A percentile compares a stretch with the other conserved stretches of the same genome.
These are phyloP conservation scores for Trichoderma semiorbis DNA, from an alignment of 2,329 filamentous ascomycete species.

Conservation along the genomic window DNA sequence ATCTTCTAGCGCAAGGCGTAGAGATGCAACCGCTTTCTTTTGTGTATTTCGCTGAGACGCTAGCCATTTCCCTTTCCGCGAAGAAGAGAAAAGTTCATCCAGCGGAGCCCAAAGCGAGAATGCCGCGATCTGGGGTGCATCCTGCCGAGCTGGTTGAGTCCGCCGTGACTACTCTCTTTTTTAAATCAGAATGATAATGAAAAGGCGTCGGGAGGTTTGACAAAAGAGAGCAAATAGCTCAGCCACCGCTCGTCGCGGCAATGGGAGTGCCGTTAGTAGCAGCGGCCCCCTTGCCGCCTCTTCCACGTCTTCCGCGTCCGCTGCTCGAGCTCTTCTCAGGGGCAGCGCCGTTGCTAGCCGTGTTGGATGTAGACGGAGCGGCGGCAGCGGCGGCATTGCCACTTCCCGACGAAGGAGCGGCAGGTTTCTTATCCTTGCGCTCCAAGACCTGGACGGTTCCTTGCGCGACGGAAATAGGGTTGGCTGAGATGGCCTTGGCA, in stretches of 20 bases:
- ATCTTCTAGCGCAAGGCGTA: neutral
- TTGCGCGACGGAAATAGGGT: constrained; percentile 77
- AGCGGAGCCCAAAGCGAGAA: neutral
- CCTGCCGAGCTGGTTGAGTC: neutral
- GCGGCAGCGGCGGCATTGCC: constrained; percentile 20
- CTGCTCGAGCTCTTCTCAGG: constrained; percentile 30
- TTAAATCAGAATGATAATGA: neutral
- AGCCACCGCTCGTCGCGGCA: constrained; percentile 18
- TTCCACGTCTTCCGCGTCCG: constrained; percentile 32
- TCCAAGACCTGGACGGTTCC: constrained; percentile 85
- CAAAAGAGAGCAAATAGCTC: neutral
- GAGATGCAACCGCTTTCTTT: neutral
- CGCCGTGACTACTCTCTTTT: neutral
- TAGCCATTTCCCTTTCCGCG: neutral
- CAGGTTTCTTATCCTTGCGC: constrained; percentile 60
- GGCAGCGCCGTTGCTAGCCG: constrained; percentile 7
- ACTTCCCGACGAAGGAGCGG: constrained; percentile 20
- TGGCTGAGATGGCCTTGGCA: constrained; percentile 75
- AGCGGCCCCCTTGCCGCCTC: constrained; percentile 28
- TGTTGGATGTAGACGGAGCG: constrained; percentile 21
- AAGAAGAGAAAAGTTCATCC: neutral
- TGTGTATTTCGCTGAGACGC: neutral
- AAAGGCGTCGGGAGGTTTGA: neutral
- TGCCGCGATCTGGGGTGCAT: neutral
- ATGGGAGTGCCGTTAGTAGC: constrained; percentile 10